These are phyloP conservation scores for Pharnaceum exiguum DNA, from an alignment of 148 eudicot genomes.

Conservation along the genomic window DNA sequence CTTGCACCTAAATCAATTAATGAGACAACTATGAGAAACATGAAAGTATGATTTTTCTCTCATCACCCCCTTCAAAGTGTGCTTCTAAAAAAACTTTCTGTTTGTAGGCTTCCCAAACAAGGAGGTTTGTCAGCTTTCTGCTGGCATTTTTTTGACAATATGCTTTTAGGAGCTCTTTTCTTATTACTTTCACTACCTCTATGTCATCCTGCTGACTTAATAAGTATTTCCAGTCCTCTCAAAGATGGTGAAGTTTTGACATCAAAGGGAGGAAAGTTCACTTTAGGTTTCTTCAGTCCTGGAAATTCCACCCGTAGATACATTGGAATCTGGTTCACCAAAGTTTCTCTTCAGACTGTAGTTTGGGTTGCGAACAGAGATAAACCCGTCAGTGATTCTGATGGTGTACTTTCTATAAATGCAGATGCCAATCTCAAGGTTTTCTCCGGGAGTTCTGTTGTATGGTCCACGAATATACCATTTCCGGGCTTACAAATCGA, in stretches of 20 bases:
- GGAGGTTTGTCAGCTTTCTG: constrained; percentile 1
- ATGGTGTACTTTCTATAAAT: constrained; percentile 20
- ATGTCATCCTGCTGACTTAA: constrained; percentile 9
- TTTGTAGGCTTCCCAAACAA: not conserved
- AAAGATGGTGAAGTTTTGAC: constrained; percentile 20
- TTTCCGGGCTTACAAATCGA: not conserved
- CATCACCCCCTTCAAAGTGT: too few relatives aligned
- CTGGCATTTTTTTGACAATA: not conserved
- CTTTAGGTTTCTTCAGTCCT: constrained; percentile 36
- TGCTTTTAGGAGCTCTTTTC: constrained; percentile 10
- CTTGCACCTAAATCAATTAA: constrained; percentile 10
- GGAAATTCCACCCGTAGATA: constrained; percentile 19
- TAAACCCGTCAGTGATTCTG: constrained; percentile 23
- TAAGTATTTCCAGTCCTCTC: constrained; percentile 17
- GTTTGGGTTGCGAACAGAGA: constrained; percentile 67
- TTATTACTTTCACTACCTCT: constrained; percentile 8
- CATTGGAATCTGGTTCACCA: constrained; percentile 35
- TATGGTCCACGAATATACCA: constrained; percentile 37
- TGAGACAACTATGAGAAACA: not conserved
- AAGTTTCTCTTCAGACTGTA: constrained; percentile 30
- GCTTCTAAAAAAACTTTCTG: too few relatives aligned
- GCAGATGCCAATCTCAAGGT: constrained; percentile 24
- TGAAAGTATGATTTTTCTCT: too few relatives aligned
- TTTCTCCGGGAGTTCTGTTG: constrained; percentile 1
- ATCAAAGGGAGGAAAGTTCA: constrained; percentile 29